Base-by-base conservation (phyloP, 2,329 filamentous ascomycete species). In the Stylonectria norvegica region DNA sequence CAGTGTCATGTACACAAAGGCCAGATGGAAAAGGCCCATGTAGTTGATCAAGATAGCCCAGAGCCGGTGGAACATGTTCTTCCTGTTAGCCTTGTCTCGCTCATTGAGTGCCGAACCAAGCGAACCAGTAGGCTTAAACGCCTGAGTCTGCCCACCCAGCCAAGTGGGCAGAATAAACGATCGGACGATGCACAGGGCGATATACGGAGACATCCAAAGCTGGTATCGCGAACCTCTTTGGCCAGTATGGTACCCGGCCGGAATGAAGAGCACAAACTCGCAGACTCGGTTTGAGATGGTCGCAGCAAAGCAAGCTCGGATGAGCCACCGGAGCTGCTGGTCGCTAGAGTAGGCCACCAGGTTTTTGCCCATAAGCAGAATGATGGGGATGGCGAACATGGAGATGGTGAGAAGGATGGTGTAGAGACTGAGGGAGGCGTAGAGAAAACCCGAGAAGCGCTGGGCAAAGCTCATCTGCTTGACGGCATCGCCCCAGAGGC, bases 141-240 rank as follows among this genome's bases (percentile, higher is more conserved):
- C 76, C 57, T 76, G 72, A 0, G 71, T 60, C 53, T 77, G 68
- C 15, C 77, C 79, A 12, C 79, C 79, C 12, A 82, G 71, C 77
- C 77, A 81, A 6, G 56, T 70, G 18, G 78, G 78, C 3, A 81
- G 65, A 11, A 80, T 50, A 52, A 81, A 81, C 2, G 76, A 71
- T 3, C 76, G 75, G 36, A 80, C 60, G 38, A 81, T 71, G 51
- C 72, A 76, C 9, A 79, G 64, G 1, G 76, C 74, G 44, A 79
- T 76, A 59, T 79, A 82, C 0, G 78, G 77, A 5, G 77, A 70
- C 77, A 81, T 81, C 77, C 78, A 82, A 19, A 81, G 64, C 58
- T 79, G 73, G 47, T 75, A 74, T 4, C 75, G 67, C 2, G 70
- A 69, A 27, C 75, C 75, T 38, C 77, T 69, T 57, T 79, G 76